Evolutionary conservation across 805 yeast genomes (phyloP), one percentile per base, ranked within the genome.

Genomic region (Cyberlindnera veronae): DNA sequence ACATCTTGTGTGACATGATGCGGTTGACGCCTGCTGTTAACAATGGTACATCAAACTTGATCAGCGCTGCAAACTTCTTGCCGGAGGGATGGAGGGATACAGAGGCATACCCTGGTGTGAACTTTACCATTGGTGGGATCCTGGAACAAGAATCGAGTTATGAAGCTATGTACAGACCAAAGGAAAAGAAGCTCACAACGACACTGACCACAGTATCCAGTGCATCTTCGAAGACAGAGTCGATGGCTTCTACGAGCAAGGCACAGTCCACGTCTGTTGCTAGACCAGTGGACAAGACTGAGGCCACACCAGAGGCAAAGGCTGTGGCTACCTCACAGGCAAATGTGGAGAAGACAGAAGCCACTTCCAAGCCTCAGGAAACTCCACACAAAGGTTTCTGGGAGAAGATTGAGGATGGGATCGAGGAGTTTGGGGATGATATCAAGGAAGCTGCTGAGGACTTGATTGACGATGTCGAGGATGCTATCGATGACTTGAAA

Each of bases 1-100:
- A 81, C 49, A 69, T 90, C 18, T 44, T 90, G 3, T 84, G 95
- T 61, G 84, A 83, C 13, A 68, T 84, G 2, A 62, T 85, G 40
- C 64, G 63, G 21, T 48, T 75, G 17, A 34, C 12, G 4, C 82
- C 88, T 0, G 66, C 79, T 7, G 60, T 71, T 1, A 83, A 81
- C 50, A 83, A 84, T 50, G 91, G 91, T 1, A 58, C 77, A 0
- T 32, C 32, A 5, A 46, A 44, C 17, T 41, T 67, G 14, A 52
- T 69, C 5, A 37, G 42, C 10, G 26, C 42, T 1, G 37, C 44
- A 1, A 66, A 68, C 39, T 29, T 51, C 1, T 56, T 77, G 23
- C 67, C 66, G 0, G 31, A 46, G 2, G 62, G 58, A 32, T 78
- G 85, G 86, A 46, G 40, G 14, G 84, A 79, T 50, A 40, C 45